These are phyloP conservation scores for Phaeosphaeriaceae sp. DNA, from an alignment of 2,329 filamentous ascomycete genomes.

Conservation along the genomic window DNA sequence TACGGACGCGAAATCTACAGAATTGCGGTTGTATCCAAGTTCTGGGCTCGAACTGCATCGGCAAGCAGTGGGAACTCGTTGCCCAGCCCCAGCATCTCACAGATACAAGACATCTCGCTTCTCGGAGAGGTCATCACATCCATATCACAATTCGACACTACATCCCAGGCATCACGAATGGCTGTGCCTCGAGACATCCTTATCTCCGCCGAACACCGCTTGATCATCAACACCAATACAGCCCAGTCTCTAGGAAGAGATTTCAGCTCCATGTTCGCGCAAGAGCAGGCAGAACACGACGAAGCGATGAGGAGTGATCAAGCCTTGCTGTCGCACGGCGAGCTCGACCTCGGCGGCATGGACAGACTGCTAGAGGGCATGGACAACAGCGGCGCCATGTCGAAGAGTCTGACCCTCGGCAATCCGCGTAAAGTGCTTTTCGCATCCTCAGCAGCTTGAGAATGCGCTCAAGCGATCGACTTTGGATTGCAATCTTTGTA, in stretches of 20 bases:
- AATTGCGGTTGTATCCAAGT: conserved; percentile 54
- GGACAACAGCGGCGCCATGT: conserved; percentile 32
- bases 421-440: conserved; percentile 46
- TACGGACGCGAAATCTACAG: conserved; percentile 54
- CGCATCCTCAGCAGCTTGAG: conserved; percentile 38
- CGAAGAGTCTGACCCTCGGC: conserved; percentile 35
- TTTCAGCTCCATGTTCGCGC: conserved; percentile 37
- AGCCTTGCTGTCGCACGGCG: conserved; percentile 52
- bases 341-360: conserved; percentile 58
- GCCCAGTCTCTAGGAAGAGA: conserved; percentile 39
- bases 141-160: conserved; percentile 53
- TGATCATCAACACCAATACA: conserved; percentile 51
- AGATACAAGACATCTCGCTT: conserved; percentile 51
- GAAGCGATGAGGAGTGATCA: conserved; percentile 47
- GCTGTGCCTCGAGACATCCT: conserved; percentile 54
- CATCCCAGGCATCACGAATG: conserved; percentile 49
- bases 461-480: neutral
- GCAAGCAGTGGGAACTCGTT: conserved; percentile 46
- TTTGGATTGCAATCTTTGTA: neutral
- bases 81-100: conserved; percentile 50
- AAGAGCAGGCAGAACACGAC: conserved; percentile 39
- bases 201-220: conserved; percentile 53
- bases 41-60: conserved; percentile 52
- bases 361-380: conserved; percentile 53
- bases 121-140: conserved; percentile 53